Percentiles rank a stretch among this genome's conserved stretches.
Evolutionary conservation across 2,329 filamentous ascomycete genomes (phyloP).

Genomic region (Reticulascus tulasneorum): DNA sequence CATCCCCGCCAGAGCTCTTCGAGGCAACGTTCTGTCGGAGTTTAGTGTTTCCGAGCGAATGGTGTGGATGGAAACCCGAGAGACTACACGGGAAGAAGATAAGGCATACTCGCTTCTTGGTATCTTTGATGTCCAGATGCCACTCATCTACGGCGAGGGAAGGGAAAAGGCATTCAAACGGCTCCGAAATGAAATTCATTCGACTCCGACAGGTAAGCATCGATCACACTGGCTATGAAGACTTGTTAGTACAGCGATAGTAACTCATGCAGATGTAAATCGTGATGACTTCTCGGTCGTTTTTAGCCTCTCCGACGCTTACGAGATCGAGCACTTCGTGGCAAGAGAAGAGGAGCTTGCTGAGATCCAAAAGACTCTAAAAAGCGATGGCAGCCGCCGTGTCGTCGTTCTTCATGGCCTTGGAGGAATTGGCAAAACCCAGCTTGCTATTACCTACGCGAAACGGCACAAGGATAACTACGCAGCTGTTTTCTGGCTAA

Average conservation of each 20-base stretch:
- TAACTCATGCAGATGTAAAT: no score
- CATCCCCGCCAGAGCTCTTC: no score
- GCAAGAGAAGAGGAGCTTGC: slow-evolving; percentile 15
- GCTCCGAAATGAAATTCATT: slow-evolving; percentile 7
- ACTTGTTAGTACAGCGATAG: no score
- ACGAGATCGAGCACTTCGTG: slow-evolving; percentile 16
- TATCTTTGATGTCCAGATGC: slow-evolving; percentile 22
- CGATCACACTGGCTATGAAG: no score
- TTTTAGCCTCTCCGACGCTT: no score
- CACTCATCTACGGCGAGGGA: slow-evolving; percentile 22
- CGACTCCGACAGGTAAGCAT: no score
- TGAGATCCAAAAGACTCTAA: slow-evolving; percentile 11
- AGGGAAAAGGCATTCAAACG: slow-evolving; percentile 16
- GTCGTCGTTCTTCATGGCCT: slow-evolving; percentile 32
- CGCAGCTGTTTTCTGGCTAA: slow-evolving; percentile 38
- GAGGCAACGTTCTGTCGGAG: neutral
- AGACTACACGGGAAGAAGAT: slow-evolving; percentile 19
- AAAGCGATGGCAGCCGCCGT: slow-evolving; percentile 5
- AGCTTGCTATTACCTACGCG: slow-evolving; percentile 33
- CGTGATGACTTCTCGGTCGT: no score
- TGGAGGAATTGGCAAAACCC: slow-evolving; percentile 43
- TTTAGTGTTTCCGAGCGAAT: slow-evolving; percentile 11
- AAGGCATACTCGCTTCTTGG: slow-evolving; percentile 22
- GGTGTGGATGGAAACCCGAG: slow-evolving; percentile 20
- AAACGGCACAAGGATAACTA: slow-evolving; percentile 29